Conservation (phyloP, 441 rosid species). For the Hypseocharis bilobata region DNA sequence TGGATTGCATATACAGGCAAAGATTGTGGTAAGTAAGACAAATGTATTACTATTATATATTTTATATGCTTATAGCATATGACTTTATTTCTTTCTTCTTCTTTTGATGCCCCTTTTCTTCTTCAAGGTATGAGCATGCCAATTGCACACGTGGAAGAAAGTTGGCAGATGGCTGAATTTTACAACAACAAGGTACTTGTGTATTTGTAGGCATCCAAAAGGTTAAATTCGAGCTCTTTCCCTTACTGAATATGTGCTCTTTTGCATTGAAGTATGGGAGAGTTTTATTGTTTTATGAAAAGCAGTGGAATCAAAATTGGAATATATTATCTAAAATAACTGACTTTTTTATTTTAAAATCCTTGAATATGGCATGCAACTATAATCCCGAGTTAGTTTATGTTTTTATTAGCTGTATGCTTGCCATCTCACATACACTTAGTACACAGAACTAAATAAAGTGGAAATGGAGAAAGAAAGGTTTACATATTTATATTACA, state of each 20-base stretch:
- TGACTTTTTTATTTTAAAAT: not conserved
- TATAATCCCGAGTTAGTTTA: too few relatives aligned
- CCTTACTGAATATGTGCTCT: not conserved
- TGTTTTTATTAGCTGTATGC: too few relatives aligned
- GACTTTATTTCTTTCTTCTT: not conserved
- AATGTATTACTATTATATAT: not conserved
- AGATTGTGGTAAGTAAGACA: constrained; percentile 73
- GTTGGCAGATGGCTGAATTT: constrained; percentile 98
- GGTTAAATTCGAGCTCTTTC: not conserved
- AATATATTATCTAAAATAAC: not conserved
- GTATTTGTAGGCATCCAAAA: not conserved
- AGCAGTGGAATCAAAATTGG: not conserved
- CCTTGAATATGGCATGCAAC: not conserved
- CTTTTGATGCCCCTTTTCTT: constrained; percentile 12
- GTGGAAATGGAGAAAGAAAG: too few relatives aligned
- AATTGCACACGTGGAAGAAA: constrained; percentile 85
- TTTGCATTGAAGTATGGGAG: not conserved
- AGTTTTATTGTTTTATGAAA: not conserved
- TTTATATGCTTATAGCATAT: constrained; percentile 5
- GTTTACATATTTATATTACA: too few relatives aligned
- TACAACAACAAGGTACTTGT: constrained; percentile 77
- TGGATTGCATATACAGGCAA: constrained; percentile 92
- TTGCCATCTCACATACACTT: too few relatives aligned
- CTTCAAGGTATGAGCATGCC: constrained; percentile 92
- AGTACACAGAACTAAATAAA: too few relatives aligned